phyloP scores from a whole-genome alignment of 2,329 filamentous ascomycete species.

The Colletotrichum trifolii region DNA sequence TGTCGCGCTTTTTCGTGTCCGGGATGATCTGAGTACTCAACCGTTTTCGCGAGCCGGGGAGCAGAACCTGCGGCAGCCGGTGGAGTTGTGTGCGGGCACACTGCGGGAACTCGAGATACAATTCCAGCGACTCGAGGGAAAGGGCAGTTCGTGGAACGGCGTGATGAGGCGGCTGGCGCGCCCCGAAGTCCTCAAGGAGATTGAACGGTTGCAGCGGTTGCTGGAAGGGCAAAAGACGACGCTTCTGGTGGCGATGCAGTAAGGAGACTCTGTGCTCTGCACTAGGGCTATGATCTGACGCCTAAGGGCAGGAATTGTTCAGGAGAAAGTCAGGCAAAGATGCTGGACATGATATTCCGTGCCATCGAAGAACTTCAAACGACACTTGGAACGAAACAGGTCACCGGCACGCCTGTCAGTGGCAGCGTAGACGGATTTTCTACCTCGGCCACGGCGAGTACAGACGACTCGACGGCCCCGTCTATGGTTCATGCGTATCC shows the following conservation, averaged over 20 bases:
- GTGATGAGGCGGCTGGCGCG: background rate
- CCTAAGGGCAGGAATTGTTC: background rate
- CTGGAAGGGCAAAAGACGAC: conserved; percentile 12
- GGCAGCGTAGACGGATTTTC: no score
- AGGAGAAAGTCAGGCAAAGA: background rate
- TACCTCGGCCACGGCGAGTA: background rate
- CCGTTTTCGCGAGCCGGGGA: background rate
- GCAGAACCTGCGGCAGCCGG: background rate
- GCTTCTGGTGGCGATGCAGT: conserved; percentile 18
- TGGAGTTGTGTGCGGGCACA: background rate
- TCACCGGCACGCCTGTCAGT: background rate
- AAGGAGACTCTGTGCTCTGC: background rate
- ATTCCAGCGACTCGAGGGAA: background rate
- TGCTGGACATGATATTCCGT: background rate
- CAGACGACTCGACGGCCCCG: background rate
- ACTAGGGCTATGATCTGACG: no score
- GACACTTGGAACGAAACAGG: background rate
- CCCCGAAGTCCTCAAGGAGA: conserved; percentile 4
- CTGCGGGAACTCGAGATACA: conserved; percentile 2
- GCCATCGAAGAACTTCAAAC: conserved; percentile 1
- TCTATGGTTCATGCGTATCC: conserved; percentile 1
- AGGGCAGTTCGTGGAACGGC: background rate
- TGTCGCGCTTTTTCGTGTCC: background rate
- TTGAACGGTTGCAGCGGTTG: background rate
- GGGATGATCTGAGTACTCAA: background rate